Evolutionary conservation across 2,329 filamentous ascomycete species (phyloP).

Genomic region (Diplodia scrobiculata): DNA sequence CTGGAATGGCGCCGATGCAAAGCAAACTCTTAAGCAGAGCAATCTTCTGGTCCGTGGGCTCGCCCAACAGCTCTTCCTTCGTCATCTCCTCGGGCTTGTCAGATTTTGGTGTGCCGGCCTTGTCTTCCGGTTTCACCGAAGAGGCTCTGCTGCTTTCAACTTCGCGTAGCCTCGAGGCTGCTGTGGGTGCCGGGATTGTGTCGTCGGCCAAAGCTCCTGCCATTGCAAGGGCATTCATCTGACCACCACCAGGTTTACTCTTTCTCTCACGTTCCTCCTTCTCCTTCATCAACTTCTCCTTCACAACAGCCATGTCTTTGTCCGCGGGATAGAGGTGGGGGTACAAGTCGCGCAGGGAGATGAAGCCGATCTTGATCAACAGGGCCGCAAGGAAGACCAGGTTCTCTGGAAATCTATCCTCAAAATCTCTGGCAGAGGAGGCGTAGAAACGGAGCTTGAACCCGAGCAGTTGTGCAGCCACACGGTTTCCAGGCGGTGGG

Average conservation of each 20-base stretch:
- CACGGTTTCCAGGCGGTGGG: constrained; percentile 81
- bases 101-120: constrained; percentile 44
- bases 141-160: constrained; percentile 52
- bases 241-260: constrained; percentile 67
- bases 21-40: constrained; percentile 80
- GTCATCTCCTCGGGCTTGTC: constrained; percentile 47
- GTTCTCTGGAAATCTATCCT: constrained; percentile 84
- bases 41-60: constrained; percentile 86
- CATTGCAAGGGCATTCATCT: constrained; percentile 80
- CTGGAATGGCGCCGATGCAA: constrained; percentile 87
- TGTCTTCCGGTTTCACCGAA: constrained; percentile 48
- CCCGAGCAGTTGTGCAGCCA: constrained; percentile 90
- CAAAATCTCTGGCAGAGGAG: constrained; percentile 71
- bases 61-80: constrained; percentile 58
- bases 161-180: constrained; percentile 52
- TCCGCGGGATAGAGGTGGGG: constrained; percentile 87
- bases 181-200: constrained; percentile 57
- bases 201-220: constrained; percentile 88
- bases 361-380: constrained; percentile 95
- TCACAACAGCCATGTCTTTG: constrained; percentile 75
- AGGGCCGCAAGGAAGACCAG: constrained; percentile 88
- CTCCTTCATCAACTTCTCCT: constrained; percentile 70
- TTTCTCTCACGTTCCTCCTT: constrained; percentile 75
- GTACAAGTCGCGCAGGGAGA: constrained; percentile 87
- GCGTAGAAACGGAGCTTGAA: constrained; percentile 98